Evolutionary conservation across 768 basidiomycete genomes (phyloP).

Genomic region (Dentipellis fragilis): DNA sequence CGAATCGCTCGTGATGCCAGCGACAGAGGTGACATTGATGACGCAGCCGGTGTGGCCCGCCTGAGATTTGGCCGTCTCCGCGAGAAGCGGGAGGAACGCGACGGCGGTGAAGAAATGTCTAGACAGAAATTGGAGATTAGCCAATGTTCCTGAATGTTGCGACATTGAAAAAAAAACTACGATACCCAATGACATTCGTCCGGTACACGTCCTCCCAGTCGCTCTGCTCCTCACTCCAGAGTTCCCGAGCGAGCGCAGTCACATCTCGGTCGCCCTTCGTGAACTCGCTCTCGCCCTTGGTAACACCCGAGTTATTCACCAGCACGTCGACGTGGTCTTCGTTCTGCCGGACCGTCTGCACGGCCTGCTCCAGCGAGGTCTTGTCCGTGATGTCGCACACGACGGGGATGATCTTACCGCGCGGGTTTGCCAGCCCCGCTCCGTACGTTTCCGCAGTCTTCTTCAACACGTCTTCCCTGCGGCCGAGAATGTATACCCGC

Average conservation of each 20-base stretch:
- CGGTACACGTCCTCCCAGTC: constrained; percentile 24
- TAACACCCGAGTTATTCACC: constrained; percentile 25
- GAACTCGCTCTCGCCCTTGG: constrained; percentile 14
- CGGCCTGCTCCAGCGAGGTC: constrained; percentile 18
- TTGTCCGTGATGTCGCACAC: constrained; percentile 21
- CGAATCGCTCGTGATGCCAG: constrained; percentile 28
- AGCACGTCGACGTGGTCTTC: constrained; percentile 23
- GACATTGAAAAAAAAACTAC: not conserved
- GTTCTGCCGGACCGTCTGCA: constrained; percentile 15
- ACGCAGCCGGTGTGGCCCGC: constrained; percentile 25
- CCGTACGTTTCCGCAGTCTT: constrained; percentile 19
- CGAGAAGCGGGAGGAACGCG: constrained; percentile 35
- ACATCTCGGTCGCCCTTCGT: constrained; percentile 20
- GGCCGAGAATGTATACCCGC: constrained; percentile 29
- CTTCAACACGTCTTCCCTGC: constrained; percentile 24
- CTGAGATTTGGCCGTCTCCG: constrained; percentile 18
- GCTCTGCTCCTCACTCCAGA: constrained; percentile 20
- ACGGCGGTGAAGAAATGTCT: constrained; percentile 33
- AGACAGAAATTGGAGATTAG: not conserved
- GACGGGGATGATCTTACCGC: constrained; percentile 22
- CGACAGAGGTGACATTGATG: constrained; percentile 34
- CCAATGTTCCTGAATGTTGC: not conserved
- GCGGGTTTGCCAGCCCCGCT: constrained; percentile 16
- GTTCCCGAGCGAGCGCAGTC: constrained; percentile 17
- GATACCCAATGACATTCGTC: constrained; percentile 24